Evolutionary conservation across 169 alveolate species (phyloP).

Genomic region (Plasmodium relictum): DNA sequence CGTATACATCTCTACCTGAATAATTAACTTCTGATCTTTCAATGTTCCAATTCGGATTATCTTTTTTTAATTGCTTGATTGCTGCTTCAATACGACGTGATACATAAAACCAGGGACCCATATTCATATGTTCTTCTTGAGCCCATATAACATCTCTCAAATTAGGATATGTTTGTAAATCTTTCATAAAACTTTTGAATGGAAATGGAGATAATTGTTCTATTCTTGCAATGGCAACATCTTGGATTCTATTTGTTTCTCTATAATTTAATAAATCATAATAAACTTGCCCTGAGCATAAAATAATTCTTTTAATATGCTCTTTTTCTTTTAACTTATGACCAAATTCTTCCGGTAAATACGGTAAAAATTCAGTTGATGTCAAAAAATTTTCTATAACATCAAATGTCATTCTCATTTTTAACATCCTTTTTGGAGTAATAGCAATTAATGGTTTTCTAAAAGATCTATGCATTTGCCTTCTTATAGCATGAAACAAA

Average conservation of each 20-base stretch:
- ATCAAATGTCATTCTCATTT: slow-evolving; percentile 84
- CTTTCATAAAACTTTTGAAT: slow-evolving; percentile 81
- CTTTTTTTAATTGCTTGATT: slow-evolving; percentile 76
- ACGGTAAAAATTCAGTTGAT: slow-evolving; percentile 79
- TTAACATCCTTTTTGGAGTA: slow-evolving; percentile 83
- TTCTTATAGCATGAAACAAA: slow-evolving; percentile 93
- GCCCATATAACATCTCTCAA: slow-evolving; percentile 90
- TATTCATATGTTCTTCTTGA: slow-evolving; percentile 94
- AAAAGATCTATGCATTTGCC: slow-evolving; percentile 93
- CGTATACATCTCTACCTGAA: slow-evolving; percentile 81
- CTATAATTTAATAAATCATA: slow-evolving; percentile 88
- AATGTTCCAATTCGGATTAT: slow-evolving; percentile 51
- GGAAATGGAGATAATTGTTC: slow-evolving; percentile 95
- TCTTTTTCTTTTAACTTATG: slow-evolving; percentile 71
- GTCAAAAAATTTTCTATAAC: slow-evolving; percentile 80
- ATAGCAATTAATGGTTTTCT: slow-evolving; percentile 83
- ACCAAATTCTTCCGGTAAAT: slow-evolving; percentile 82
- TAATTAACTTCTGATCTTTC: slow-evolving; percentile 66
- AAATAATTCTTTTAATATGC: slow-evolving; percentile 81
- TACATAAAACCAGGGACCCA: slow-evolving; percentile 91
- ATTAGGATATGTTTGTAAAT: slow-evolving; percentile 81
- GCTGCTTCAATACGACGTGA: slow-evolving; percentile 81
- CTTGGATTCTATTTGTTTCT: slow-evolving; percentile 77
- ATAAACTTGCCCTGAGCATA: slow-evolving; percentile 95
- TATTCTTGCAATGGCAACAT: slow-evolving; percentile 89